A percentile compares a stretch with the other conserved stretches of the same genome.
Conservation (phyloP, 192 early-diverging fungal genomes). For the Pilobolus umbonatus region DNA sequence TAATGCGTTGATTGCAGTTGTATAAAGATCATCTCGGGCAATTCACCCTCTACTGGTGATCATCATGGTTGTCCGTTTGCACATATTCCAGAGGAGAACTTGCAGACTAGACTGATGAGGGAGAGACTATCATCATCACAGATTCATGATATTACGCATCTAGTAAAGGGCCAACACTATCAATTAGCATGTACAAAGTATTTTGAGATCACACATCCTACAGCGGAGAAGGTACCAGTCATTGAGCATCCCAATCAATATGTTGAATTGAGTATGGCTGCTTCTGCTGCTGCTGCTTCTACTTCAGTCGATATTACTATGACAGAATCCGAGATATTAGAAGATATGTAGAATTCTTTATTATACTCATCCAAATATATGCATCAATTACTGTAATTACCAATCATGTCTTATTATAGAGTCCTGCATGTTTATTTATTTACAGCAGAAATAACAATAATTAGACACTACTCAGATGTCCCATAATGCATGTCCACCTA, state of each 20-base stretch:
- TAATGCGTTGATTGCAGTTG: slow-evolving; percentile 45
- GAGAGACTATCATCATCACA: slow-evolving; percentile 58
- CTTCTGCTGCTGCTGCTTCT: not conserved
- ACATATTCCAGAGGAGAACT: slow-evolving; percentile 63
- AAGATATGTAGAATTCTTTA: too few species aligned
- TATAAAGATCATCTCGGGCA: slow-evolving; percentile 77
- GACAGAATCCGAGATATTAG: not conserved
- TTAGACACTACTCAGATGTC: too few species aligned
- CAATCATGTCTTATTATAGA: too few species aligned
- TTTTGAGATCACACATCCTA: slow-evolving; percentile 66
- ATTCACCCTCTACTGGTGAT: slow-evolving; percentile 76
- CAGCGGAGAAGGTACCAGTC: slow-evolving; percentile 48
- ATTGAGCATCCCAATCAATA: slow-evolving; percentile 95
- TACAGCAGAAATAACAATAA: too few species aligned
- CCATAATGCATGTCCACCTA: too few species aligned
- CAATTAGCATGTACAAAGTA: slow-evolving; percentile 92
- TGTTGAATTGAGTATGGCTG: slow-evolving; percentile 63
- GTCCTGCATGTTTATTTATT: too few species aligned
- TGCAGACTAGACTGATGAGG: slow-evolving; percentile 55
- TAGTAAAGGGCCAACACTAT: slow-evolving; percentile 74
- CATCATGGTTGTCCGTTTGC: slow-evolving; percentile 96
- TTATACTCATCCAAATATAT: too few species aligned
- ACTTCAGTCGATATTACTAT: not conserved
- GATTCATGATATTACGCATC: slow-evolving; percentile 56
- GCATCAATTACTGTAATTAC: too few species aligned